phyloP scores from a whole-genome alignment of 2,329 filamentous ascomycete species.

The Stagonosporopsis cucurbitacearum region DNA sequence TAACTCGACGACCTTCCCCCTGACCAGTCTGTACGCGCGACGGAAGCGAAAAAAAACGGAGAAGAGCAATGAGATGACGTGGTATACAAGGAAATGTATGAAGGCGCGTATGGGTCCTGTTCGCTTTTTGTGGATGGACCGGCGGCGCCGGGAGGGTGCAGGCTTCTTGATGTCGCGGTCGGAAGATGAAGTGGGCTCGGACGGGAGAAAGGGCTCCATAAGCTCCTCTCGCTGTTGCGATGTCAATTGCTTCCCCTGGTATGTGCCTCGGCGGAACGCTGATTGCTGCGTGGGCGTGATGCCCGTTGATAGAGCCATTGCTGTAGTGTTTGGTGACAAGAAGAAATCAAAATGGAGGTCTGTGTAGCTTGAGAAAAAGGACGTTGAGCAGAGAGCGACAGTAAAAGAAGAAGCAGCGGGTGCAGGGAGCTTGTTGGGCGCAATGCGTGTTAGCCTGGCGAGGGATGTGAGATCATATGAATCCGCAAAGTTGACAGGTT shows the following conservation, averaged over 20 bases:
- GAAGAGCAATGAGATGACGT: conserved; percentile 79
- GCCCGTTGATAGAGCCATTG: conserved; percentile 44
- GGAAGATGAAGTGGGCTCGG: conserved; percentile 43
- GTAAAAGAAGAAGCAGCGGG: not conserved
- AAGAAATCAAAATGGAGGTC: conserved; percentile 10
- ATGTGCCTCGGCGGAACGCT: conserved; percentile 45
- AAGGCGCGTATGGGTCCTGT: conserved; percentile 65
- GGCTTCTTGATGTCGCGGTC: conserved; percentile 18
- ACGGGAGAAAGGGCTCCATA: conserved; percentile 60
- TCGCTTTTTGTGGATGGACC: conserved; percentile 50
- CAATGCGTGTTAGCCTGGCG: conserved; percentile 17
- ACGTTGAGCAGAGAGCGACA: not conserved
- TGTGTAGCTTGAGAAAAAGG: conserved; percentile 1
- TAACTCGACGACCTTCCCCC: conserved; percentile 79
- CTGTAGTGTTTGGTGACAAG: conserved; percentile 12
- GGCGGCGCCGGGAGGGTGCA: conserved; percentile 24
- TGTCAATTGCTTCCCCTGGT: conserved; percentile 51
- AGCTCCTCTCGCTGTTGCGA: conserved; percentile 58
- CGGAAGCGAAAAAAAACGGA: conserved; percentile 85
- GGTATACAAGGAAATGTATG: conserved; percentile 71
- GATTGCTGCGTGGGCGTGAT: conserved; percentile 38
- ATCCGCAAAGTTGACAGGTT: conserved; percentile 24
- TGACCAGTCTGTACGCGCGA: conserved; percentile 77
- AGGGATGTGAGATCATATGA: conserved; percentile 27
- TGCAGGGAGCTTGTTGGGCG: not conserved